Conservation (phyloP, 2,329 filamentous ascomycete species). For the Aspergillus calidoustus region DNA sequence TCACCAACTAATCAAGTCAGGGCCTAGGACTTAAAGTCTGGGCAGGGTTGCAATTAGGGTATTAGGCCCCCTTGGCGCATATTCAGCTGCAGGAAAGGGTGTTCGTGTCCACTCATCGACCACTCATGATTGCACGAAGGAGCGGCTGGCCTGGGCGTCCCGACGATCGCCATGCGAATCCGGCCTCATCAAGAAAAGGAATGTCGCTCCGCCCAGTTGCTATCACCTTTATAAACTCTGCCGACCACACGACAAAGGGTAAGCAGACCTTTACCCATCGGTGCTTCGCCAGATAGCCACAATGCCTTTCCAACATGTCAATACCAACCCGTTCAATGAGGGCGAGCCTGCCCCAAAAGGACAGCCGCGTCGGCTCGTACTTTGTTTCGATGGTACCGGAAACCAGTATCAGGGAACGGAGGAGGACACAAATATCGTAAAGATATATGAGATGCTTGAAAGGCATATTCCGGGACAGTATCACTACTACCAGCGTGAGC, state of each 20-base stretch:
- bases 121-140: constrained; percentile 1
- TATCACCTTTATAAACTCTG: background rate
- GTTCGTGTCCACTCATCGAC: background rate
- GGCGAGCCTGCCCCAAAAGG: background rate
- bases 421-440: constrained; percentile 20
- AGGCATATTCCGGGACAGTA: constrained; percentile 11
- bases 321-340: constrained; percentile 2
- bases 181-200: background rate
- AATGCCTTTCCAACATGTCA: constrained; percentile 2
- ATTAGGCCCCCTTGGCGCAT: constrained; percentile 1
- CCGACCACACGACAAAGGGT: background rate
- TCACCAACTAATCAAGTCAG: background rate
- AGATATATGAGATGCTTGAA: constrained; percentile 20
- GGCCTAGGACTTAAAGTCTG: background rate
- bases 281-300: background rate
- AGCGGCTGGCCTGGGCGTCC: constrained; percentile 4
- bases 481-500: constrained; percentile 16
- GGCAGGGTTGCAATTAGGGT: background rate
- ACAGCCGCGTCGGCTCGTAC: constrained; percentile 18
- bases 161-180: background rate
- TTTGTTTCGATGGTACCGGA: constrained; percentile 21
- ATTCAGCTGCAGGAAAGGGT: background rate
- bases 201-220: background rate
- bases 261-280: background rate
- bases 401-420: constrained; percentile 18